A percentile compares a stretch with the other conserved stretches of the same genome.
phyloP scores from a whole-genome alignment of 83 land plant species.

The Thuja plicata region DNA sequence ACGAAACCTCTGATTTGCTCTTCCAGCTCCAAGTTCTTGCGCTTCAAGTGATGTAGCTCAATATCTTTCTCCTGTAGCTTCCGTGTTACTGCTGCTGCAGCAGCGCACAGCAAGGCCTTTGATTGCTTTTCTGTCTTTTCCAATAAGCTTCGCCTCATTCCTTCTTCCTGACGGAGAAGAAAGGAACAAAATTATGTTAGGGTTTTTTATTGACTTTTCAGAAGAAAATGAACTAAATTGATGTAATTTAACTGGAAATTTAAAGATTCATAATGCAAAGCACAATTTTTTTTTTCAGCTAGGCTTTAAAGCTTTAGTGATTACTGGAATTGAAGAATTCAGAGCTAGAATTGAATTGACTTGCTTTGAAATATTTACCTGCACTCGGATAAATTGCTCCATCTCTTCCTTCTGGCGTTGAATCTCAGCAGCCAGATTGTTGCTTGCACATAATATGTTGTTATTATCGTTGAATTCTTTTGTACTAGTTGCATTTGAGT shows the following conservation, averaged over 20 bases:
- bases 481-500: slow-evolving; percentile 23
- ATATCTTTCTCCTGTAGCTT: slow-evolving; percentile 62
- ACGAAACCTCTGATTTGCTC: slow-evolving; percentile 46
- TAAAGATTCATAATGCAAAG: background rate
- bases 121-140: slow-evolving; percentile 53
- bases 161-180: slow-evolving; percentile 33
- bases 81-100: slow-evolving; percentile 45
- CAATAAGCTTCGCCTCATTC: slow-evolving; percentile 38
- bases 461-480: slow-evolving; percentile 11
- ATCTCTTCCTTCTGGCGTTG: slow-evolving; percentile 57
- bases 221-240: background rate
- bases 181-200: background rate
- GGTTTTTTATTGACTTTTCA: too few relatives aligned
- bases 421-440: slow-evolving; percentile 48
- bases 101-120: slow-evolving; percentile 33
- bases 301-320: slow-evolving; percentile 16
- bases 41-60: slow-evolving; percentile 54
- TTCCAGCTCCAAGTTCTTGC: slow-evolving; percentile 61
- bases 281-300: background rate
- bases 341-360: background rate
- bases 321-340: background rate
- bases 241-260: background rate
- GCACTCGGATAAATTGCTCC: slow-evolving; percentile 49
- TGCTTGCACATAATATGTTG: slow-evolving; percentile 10
- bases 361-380: slow-evolving; percentile 31